Evolutionary conservation across 2,329 filamentous ascomycete species (phyloP), one percentile per base, ranked within the genome.

Genomic region (Penicillium sp.): DNA sequence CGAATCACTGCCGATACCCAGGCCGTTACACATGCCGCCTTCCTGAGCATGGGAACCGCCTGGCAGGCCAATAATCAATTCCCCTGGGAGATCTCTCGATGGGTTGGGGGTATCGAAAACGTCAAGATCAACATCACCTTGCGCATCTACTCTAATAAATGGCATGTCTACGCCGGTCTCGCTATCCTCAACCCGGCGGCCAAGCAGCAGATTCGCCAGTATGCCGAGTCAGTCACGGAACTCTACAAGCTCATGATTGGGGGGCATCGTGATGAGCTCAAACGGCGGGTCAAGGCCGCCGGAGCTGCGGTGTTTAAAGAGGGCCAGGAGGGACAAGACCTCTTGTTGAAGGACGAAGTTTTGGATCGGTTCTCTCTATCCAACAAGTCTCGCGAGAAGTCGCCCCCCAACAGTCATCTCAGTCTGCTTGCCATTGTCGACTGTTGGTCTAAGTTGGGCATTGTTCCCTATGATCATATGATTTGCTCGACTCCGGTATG

Each of bases 401-500:
- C 90, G 17, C 90, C 88, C 46, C 70, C 68, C 2, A 99, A 99
- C 75, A 99, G 94, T 69, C 95, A 99, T 73, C 82, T 99, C 24
- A 92, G 87, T 69, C 80, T 99, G 51, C 81, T 99, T 37, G 94
- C 92, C 40, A 99, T 99, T 84, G 95, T 97, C 36, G 94, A 99
- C 76, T 97, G 93, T 75, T 99, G 94, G 94, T 94, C 90, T 68
- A 90, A 90, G 61, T 82, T 97, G 39, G 89, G 86, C 27, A 99
- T 97, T 64, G 89, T 95, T 41, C 94, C 94, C 0, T 99, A 99
- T 72, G 93, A 99, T 74, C 95, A 99, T 78, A 99, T 99, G 92
- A 95, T 99, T 62, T 99, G 94, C 78, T 96, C 91, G 47, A 99
- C 94, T 32, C 94, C 94, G 42, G 84, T 86, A 67, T 69, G 82